These are phyloP conservation scores for Trapa incisa DNA, from an alignment of 345 rosid genomes.

Conservation along the genomic window DNA sequence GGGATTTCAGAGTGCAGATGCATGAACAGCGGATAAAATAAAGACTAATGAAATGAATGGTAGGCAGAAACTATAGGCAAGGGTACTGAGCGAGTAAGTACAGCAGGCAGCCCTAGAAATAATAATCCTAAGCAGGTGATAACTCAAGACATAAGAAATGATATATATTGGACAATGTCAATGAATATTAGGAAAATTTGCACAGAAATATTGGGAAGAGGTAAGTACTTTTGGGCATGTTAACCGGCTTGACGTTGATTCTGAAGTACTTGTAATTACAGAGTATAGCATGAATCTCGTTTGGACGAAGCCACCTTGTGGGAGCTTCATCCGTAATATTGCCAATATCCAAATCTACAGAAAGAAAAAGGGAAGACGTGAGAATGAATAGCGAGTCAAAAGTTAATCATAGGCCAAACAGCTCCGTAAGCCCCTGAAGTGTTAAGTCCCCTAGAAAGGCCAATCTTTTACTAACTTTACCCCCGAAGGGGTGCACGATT, in stretches of 20 bases:
- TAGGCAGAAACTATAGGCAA: neutral
- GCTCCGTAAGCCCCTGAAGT: neutral
- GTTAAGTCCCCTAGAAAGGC: too few relatives aligned
- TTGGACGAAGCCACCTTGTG: constrained; percentile 95
- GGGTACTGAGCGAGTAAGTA: neutral
- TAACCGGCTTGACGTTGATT: constrained; percentile 69
- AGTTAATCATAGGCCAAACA: neutral
- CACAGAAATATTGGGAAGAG: neutral
- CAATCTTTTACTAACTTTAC: neutral
- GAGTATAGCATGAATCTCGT: constrained; percentile 80
- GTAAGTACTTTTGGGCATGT: constrained; percentile 62
- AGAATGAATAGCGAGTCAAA: neutral
- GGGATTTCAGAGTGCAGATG: neutral
- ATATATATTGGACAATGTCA: neutral
- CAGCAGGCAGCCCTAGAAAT: neutral
- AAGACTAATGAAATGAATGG: neutral
- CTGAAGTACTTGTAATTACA: constrained; percentile 58
- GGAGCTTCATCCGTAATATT: constrained; percentile 64
- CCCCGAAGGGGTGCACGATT: neutral
- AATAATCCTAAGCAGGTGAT: neutral
- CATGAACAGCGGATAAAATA: neutral
- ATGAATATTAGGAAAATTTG: neutral
- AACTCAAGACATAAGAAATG: neutral
- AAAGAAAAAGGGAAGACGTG: constrained; percentile 3
- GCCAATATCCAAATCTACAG: constrained; percentile 65